A percentile compares a stretch with the other conserved stretches of the same genome.
These are phyloP conservation scores for Eragrostis nindensis DNA, from an alignment of 176 grass and related monocot genomes.

Conservation along the genomic window DNA sequence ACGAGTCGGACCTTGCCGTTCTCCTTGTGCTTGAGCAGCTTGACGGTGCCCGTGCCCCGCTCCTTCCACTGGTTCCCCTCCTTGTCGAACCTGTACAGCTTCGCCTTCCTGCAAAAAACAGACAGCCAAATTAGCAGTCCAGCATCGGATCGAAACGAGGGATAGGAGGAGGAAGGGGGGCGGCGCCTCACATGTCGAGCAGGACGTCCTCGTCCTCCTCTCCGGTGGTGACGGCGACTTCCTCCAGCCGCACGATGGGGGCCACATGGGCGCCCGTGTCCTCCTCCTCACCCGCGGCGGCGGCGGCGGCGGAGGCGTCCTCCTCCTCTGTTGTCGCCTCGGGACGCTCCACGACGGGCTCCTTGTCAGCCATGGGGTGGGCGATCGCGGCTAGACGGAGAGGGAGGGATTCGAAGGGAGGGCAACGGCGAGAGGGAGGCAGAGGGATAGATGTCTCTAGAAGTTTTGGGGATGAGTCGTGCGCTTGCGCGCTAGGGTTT, in stretches of 20 bases:
- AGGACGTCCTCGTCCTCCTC: slow-evolving; percentile 75
- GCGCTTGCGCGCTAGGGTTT: slow-evolving; percentile 60
- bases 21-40: slow-evolving; percentile 70
- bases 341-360: slow-evolving; percentile 49
- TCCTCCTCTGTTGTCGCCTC: slow-evolving; percentile 31
- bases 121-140: slow-evolving; percentile 14
- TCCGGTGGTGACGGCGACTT: slow-evolving; percentile 64
- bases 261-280: slow-evolving; percentile 79
- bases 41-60: slow-evolving; percentile 64
- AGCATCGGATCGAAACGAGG: slow-evolving; percentile 16
- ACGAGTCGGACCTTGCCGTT: slow-evolving; percentile 71
- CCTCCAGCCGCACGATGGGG: slow-evolving; percentile 68
- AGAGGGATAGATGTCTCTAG: neutral
- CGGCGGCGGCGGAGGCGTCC: slow-evolving; percentile 22
- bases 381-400: neutral
- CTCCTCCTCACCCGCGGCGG: slow-evolving; percentile 63
- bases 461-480: neutral
- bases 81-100: slow-evolving; percentile 71
- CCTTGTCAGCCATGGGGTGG: slow-evolving; percentile 53
- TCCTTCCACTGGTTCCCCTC: slow-evolving; percentile 78
- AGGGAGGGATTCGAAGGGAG: neutral
- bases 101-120: slow-evolving; percentile 54
- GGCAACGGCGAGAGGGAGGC: neutral
- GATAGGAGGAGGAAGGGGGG: neutral
- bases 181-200: slow-evolving; percentile 56